Evolutionary conservation across 2,329 filamentous ascomycete species (phyloP).

Genomic region (Neonectria magnoliae): DNA sequence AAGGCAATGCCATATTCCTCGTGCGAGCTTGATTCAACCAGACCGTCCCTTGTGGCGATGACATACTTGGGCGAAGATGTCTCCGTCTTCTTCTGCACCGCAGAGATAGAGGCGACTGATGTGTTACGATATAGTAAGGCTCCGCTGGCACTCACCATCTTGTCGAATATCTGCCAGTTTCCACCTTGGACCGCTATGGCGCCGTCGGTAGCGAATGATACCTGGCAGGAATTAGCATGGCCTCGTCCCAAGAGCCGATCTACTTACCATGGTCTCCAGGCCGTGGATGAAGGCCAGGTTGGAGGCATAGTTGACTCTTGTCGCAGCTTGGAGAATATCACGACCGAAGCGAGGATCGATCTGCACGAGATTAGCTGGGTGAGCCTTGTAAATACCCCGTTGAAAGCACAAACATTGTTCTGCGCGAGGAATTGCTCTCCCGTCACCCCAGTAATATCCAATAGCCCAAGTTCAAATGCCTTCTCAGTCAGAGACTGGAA

Average conservation of each 20-base stretch:
- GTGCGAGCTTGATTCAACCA: conserved; percentile 34
- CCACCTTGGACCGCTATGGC: conserved; percentile 83
- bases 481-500: conserved; percentile 79
- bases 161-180: conserved; percentile 94
- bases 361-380: conserved; percentile 41
- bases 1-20: conserved; percentile 65
- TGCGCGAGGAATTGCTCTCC: conserved; percentile 76
- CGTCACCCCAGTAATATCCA: conserved; percentile 72
- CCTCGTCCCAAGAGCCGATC: no score
- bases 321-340: conserved; percentile 90
- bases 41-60: conserved; percentile 51
- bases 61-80: conserved; percentile 57
- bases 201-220: conserved; percentile 89
- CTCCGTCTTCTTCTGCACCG: conserved; percentile 55
- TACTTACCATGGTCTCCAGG: conserved; percentile 78
- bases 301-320: conserved; percentile 93
- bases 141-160: conserved; percentile 75
- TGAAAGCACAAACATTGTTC: conserved; percentile 60
- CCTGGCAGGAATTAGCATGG: conserved; percentile 51
- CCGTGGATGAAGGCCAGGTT: conserved; percentile 90
- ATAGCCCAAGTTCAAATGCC: conserved; percentile 73
- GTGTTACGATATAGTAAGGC: conserved; percentile 73
- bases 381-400: not conserved
- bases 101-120: conserved; percentile 69
- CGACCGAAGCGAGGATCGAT: conserved; percentile 74